A percentile compares a stretch with the other conserved stretches of the same genome.
These are phyloP conservation scores for Candida patagonica DNA, from an alignment of 805 yeast genomes.

Conservation along the genomic window DNA sequence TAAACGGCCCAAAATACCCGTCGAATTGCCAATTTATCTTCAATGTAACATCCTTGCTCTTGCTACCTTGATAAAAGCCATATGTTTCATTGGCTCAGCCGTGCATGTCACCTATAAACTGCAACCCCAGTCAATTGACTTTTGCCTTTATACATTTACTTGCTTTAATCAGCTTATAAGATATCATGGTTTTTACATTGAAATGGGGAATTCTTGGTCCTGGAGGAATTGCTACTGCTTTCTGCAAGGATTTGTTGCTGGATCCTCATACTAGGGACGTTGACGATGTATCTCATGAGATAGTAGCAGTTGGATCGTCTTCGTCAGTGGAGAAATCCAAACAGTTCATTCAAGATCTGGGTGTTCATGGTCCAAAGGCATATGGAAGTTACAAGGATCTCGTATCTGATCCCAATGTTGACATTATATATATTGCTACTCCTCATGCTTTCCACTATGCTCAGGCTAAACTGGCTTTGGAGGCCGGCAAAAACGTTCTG, in stretches of 20 bases:
- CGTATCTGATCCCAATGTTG: conserved; percentile 34
- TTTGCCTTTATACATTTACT: no score
- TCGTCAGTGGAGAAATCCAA: conserved; percentile 18
- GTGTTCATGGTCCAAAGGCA: conserved; percentile 11
- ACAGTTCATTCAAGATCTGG: conserved; percentile 16
- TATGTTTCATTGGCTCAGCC: no score
- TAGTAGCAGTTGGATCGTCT: conserved; percentile 24
- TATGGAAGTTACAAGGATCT: conserved; percentile 35
- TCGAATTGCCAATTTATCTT: no score
- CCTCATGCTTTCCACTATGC: conserved; percentile 46
- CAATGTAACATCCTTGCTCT: no score
- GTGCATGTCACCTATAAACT: no score
- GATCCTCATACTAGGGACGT: conserved; percentile 19
- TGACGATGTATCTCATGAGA: conserved; percentile 20
- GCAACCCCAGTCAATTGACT: no score
- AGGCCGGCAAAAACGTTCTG: conserved; percentile 40
- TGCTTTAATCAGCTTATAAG: background rate
- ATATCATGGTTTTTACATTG: conserved; percentile 16
- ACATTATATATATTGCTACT: conserved; percentile 45
- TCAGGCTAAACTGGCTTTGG: conserved; percentile 35
- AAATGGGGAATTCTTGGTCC: conserved; percentile 24
- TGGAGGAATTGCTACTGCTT: conserved; percentile 23
- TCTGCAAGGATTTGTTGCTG: conserved; percentile 19
- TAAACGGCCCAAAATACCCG: no score
- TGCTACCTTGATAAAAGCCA: no score